Conservation (phyloP, 179 eudicot species). For the Monotropa hypopitys region DNA sequence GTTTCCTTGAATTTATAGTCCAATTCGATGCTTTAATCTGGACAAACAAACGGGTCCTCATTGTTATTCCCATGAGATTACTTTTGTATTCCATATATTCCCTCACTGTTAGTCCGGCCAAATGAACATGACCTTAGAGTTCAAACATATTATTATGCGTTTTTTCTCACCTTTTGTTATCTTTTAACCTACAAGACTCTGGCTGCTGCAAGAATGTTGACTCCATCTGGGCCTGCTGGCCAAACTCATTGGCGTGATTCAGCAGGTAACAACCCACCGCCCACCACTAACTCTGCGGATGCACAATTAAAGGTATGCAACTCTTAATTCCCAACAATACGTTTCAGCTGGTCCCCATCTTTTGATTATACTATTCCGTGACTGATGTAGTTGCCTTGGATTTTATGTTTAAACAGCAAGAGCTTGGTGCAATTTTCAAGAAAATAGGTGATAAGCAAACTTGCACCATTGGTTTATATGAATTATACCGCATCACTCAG, state of each 20-base stretch:
- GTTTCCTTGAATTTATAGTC: not conserved
- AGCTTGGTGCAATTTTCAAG: slow-evolving; percentile 91
- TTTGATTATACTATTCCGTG: not conserved
- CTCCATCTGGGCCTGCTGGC: slow-evolving; percentile 81
- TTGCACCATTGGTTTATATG: slow-evolving; percentile 89
- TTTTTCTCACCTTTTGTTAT: not conserved
- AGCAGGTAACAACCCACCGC: slow-evolving; percentile 58
- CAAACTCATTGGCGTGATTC: slow-evolving; percentile 95
- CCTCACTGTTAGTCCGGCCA: not conserved
- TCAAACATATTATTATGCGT: not conserved
- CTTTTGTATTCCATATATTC: not conserved
- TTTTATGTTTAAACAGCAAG: slow-evolving; percentile 56
- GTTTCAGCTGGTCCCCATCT: slow-evolving; percentile 3
- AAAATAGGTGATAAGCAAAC: slow-evolving; percentile 98
- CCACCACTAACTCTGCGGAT: slow-evolving; percentile 73
- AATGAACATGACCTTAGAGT: not conserved
- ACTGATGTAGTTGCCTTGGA: not conserved
- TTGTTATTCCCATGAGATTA: not conserved
- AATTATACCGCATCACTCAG: slow-evolving; percentile 81
- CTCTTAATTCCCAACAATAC: not conserved
- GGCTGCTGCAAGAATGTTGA: slow-evolving; percentile 97
- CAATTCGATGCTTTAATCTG: not conserved
- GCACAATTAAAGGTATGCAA: slow-evolving; percentile 66
- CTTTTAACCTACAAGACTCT: slow-evolving; percentile 39
- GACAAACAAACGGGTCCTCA: not conserved